Evolutionary conservation across 352 stramenopile species (phyloP).

Genomic region (Pythium brachiatum): DNA sequence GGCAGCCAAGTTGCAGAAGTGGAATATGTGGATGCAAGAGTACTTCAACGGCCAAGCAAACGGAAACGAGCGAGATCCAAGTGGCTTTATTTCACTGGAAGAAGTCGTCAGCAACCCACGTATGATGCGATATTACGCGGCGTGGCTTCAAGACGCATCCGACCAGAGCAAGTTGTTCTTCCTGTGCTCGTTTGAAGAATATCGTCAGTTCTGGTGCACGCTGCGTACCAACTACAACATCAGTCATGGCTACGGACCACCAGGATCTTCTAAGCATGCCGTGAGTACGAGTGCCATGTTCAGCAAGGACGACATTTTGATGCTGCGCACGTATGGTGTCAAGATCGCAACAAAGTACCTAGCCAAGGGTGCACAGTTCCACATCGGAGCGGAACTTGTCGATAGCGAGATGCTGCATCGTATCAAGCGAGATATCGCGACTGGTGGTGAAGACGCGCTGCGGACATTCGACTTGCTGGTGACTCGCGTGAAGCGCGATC

Average conservation of each 20-base stretch:
- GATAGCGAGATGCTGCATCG: slow-evolving; percentile 56
- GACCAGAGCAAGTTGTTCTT: slow-evolving; percentile 49
- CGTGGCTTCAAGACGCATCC: slow-evolving; percentile 30
- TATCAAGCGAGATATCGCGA: slow-evolving; percentile 77
- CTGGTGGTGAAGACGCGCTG: slow-evolving; percentile 74
- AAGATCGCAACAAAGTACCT: slow-evolving; percentile 89
- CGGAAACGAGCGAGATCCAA: slow-evolving; percentile 20
- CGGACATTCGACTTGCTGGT: slow-evolving; percentile 78
- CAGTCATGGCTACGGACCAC: slow-evolving; percentile 10
- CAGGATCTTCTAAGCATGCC: slow-evolving; percentile 5
- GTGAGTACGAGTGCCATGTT: slow-evolving; percentile 40
- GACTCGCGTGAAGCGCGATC: slow-evolving; percentile 70
- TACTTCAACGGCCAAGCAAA: slow-evolving; percentile 30
- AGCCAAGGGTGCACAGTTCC: slow-evolving; percentile 72
- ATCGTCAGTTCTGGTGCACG: slow-evolving; percentile 37
- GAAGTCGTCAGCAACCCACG: slow-evolving; percentile 39
- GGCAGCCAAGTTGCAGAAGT: slow-evolving; percentile 80
- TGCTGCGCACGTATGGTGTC: slow-evolving; percentile 81
- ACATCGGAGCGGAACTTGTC: slow-evolving; percentile 63
- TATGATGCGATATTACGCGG: slow-evolving; percentile 52
- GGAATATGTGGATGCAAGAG: slow-evolving; percentile 37
- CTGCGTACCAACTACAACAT: slow-evolving; percentile 29
- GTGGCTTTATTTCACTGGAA: slow-evolving; percentile 32
- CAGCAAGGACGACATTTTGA: slow-evolving; percentile 81
- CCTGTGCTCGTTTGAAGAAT: slow-evolving; percentile 42